phyloP scores from a whole-genome alignment of 2,329 filamentous ascomycete species.

The Dendrostoma leiphaemia region DNA sequence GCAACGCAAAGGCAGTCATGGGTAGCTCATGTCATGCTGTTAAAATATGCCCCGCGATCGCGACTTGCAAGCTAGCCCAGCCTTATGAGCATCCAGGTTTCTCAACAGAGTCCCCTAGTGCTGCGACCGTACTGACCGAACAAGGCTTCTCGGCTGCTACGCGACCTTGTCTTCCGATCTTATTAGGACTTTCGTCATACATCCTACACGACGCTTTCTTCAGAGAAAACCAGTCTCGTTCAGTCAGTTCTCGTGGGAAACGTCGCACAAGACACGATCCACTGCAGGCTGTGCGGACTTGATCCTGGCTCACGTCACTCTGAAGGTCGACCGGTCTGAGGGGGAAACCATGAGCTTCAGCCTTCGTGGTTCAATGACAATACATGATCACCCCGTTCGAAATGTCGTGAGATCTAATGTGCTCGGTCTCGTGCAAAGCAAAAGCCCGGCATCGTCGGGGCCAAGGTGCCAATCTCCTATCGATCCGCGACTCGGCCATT shows the following conservation, averaged over 20 bases:
- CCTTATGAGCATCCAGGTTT: background rate
- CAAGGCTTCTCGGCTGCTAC: background rate
- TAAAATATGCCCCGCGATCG: too few species aligned
- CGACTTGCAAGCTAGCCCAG: too few species aligned
- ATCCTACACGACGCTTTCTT: background rate
- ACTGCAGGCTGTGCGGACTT: background rate
- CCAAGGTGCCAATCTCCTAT: background rate
- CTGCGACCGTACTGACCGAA: background rate
- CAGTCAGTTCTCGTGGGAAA: conserved; percentile 4
- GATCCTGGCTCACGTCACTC: background rate
- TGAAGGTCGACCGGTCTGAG: background rate
- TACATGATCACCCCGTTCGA: background rate
- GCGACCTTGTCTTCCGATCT: background rate
- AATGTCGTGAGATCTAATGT: background rate
- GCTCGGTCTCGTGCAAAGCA: background rate
- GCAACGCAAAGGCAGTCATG: too few species aligned
- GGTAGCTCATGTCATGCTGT: too few species aligned
- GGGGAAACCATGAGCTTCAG: background rate
- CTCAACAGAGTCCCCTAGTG: background rate
- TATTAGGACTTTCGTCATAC: background rate
- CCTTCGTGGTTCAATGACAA: background rate
- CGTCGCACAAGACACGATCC: conserved; percentile 15
- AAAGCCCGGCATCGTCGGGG: background rate
- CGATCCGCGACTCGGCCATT: background rate
- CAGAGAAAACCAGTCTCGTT: background rate